These are phyloP conservation scores for Platismatia glauca DNA, from an alignment of 495 filamentous ascomycete species.

Conservation along the genomic window DNA sequence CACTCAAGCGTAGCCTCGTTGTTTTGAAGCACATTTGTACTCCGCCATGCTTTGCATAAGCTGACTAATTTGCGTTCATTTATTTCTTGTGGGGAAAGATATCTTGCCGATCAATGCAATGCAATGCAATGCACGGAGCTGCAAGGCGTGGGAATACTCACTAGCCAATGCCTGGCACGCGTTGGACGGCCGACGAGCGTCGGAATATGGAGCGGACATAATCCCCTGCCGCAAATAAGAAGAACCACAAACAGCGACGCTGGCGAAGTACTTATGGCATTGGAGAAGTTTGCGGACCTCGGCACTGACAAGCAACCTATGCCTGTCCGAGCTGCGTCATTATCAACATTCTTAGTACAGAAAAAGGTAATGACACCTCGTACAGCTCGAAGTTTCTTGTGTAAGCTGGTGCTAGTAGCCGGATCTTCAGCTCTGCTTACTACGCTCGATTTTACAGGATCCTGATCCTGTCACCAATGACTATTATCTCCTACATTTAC, in stretches of 20 bases:
- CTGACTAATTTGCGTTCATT: not conserved
- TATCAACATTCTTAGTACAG: not conserved
- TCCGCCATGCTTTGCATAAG: not conserved
- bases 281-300: not conserved
- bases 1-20: not conserved
- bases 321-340: not conserved
- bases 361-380: not conserved
- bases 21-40: not conserved
- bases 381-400: not conserved
- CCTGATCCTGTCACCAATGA: not conserved
- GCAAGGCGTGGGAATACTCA: no score
- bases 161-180: not conserved
- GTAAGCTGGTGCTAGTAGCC: no score
- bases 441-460: not conserved
- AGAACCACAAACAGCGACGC: not conserved
- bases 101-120: no score
- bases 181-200: not conserved
- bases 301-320: not conserved
- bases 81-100: no score
- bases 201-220: not conserved
- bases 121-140: not conserved
- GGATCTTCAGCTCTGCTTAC: not conserved
- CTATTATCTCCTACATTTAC: not conserved
- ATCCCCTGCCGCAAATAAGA: not conserved
- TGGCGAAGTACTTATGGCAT: not conserved